Evolutionary conservation across 768 basidiomycete genomes (phyloP), one percentile per base, ranked within the genome.

Genomic region (Suillus weaverae): DNA sequence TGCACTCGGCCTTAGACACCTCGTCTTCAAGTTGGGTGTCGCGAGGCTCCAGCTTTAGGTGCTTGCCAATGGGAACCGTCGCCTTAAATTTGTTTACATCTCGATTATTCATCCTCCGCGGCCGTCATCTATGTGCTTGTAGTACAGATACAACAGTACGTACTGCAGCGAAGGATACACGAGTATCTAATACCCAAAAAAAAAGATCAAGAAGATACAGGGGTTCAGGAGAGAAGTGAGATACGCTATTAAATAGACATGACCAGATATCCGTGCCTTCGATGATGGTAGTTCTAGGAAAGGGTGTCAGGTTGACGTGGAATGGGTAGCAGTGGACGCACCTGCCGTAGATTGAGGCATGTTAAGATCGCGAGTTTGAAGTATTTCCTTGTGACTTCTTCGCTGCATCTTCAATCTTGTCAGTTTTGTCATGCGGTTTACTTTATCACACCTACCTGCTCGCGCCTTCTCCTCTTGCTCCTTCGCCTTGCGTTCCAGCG

Each of bases 381-480:
- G 10, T 26, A 10, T 32, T 41, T 11, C 39, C 1, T n/a, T 59
- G 57, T 11, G 57, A 59, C 5, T 26, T 6, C 11, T 32, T 41
- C 6, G 57, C 57, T 59, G 11, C 18, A 41, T 18, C 5, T 20
- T 41, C 3, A 18, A 39, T 39, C 2, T 30, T 30, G 57, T 59
- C 22, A 59, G 57, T 41, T 41, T 20, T 13, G 18, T 41, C 30
- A 13, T 59, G 10, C 11, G 4, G 3, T 20, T 20, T 4, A 20
- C 10, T 30, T 6, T 20, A 32, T 41, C 18, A 41, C 30, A 32
- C 57, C 18, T 1, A 59, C 57, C 57, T 32, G 57, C 57, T 41
- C 57, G 39, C 39, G 10, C 57, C 36, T 59, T 59, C 57, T 59
- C 57, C 30, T 59, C 57, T 20, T 59, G 57, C 16, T 59, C 57